Conservation (phyloP, 192 early-diverging fungal genomes). For the Oehlia diaphana region DNA sequence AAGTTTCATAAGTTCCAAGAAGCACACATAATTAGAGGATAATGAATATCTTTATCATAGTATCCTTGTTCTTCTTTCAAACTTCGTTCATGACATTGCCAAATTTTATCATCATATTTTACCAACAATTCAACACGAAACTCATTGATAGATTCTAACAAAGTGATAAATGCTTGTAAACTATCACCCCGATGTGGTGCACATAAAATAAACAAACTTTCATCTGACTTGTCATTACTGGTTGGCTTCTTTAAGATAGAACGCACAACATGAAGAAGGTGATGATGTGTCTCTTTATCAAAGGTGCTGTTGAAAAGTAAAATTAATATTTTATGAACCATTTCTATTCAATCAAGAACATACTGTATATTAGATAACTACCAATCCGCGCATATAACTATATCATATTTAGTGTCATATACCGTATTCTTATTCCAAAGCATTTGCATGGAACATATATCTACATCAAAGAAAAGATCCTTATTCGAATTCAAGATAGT, state of each 20-base stretch:
- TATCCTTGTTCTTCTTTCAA: background rate
- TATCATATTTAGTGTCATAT: background rate
- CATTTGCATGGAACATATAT: conserved; percentile 1
- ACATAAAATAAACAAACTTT: conserved; percentile 9
- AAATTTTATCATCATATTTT: conserved; percentile 9
- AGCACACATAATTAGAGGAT: conserved; percentile 1
- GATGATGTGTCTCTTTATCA: conserved; percentile 1
- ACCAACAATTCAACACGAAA: conserved; percentile 3
- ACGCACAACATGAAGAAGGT: background rate
- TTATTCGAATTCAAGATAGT: background rate
- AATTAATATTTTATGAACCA: background rate
- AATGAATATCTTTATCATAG: conserved; percentile 3
- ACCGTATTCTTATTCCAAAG: background rate
- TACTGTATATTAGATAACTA: background rate
- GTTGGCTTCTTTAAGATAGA: background rate
- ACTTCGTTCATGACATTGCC: background rate
- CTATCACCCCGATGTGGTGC: conserved; percentile 6
- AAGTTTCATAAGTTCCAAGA: background rate
- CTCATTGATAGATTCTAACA: background rate
- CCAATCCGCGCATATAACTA: conserved; percentile 12
- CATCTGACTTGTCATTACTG: background rate
- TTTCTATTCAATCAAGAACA: background rate
- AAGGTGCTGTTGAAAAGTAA: background rate
- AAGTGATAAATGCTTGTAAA: background rate
- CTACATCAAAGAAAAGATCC: background rate